Evolutionary conservation across 495 filamentous ascomycete genomes (phyloP).

Genomic region (Aspergillus kassunensis): DNA sequence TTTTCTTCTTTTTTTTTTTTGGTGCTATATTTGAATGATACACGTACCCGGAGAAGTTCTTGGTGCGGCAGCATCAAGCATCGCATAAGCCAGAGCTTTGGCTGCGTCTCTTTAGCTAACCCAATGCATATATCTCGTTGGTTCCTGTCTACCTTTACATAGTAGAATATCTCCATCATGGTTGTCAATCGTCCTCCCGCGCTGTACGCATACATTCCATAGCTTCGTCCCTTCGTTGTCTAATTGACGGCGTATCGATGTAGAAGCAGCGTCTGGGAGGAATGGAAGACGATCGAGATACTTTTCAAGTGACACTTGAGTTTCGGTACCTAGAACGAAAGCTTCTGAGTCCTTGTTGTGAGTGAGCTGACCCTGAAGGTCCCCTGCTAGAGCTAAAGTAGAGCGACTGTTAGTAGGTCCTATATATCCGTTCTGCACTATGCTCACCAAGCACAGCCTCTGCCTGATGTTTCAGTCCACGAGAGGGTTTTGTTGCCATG

Average conservation of each 20-base stretch:
- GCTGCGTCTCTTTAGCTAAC: constrained; percentile 22
- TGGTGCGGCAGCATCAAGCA: constrained; percentile 60
- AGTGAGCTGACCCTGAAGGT: constrained; percentile 22
- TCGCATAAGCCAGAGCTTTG: constrained; percentile 63
- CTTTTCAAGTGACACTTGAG: constrained; percentile 7
- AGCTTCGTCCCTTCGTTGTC: constrained; percentile 33
- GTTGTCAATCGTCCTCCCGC: background rate
- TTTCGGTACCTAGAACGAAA: background rate
- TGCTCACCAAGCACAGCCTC: constrained; percentile 11
- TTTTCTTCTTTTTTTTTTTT: no score
- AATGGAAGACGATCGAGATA: constrained; percentile 9
- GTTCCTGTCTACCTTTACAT: constrained; percentile 17
- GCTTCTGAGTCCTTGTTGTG: background rate
- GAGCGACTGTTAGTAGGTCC: background rate
- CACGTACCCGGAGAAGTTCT: constrained; percentile 22
- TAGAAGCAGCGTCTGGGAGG: background rate
- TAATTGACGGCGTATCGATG: constrained; percentile 20
- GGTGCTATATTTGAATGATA: constrained; percentile 22
- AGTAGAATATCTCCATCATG: background rate
- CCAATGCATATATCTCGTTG: background rate
- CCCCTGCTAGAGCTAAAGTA: constrained; percentile 13
- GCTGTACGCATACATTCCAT: constrained; percentile 30
- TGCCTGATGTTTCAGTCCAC: background rate
- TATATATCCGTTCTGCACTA: background rate
- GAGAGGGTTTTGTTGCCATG: background rate